Conservation (phyloP, 2,329 filamentous ascomycete species). For the Cladosporium sp. region DNA sequence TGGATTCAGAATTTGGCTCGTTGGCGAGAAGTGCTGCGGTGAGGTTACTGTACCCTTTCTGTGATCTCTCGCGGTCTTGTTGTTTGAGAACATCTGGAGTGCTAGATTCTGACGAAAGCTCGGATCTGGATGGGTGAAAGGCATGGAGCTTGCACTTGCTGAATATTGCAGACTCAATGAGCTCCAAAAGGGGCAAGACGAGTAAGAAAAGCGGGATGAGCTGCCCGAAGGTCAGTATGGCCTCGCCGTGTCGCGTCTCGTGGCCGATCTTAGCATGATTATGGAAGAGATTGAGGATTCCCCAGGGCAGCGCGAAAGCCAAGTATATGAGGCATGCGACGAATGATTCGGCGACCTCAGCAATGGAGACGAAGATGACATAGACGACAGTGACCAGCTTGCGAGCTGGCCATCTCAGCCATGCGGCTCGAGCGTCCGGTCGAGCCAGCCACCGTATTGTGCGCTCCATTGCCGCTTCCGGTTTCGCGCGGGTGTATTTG, state of each 20-base stretch:
- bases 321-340: background rate
- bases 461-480: background rate
- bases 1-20: too few relatives aligned
- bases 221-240: background rate
- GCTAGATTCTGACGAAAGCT: too few relatives aligned
- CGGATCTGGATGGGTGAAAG: too few relatives aligned
- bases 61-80: too few relatives aligned
- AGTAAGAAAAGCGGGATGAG: background rate
- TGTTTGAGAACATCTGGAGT: too few relatives aligned
- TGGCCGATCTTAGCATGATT: background rate
- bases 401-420: background rate
- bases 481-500: background rate
- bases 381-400: background rate
- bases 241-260: background rate
- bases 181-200: background rate
- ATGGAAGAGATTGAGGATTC: background rate
- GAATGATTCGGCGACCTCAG: background rate
- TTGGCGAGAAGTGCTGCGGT: too few relatives aligned
- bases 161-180: too few relatives aligned
- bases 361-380: background rate
- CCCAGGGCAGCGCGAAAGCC: background rate
- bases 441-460: background rate
- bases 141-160: too few relatives aligned
- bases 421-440: background rate
- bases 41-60: too few relatives aligned